phyloP scores from a whole-genome alignment of 306 rosid species.

The Argentina anserina region DNA sequence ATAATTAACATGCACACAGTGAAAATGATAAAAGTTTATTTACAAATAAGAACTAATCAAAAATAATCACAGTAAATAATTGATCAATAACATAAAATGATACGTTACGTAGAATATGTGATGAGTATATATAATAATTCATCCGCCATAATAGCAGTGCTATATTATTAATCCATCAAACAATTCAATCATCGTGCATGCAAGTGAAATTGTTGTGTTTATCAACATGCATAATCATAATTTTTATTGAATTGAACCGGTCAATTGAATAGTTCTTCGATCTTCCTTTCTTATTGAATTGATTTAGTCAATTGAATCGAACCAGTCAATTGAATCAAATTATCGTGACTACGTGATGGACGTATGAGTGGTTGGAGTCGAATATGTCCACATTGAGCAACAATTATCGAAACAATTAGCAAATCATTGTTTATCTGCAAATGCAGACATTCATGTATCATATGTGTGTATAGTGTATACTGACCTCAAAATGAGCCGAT shows the following conservation, averaged over 20 bases:
- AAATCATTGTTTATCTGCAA: background rate
- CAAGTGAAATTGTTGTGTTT: background rate
- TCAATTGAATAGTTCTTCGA: background rate
- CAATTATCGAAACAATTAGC: background rate
- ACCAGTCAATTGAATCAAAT: background rate
- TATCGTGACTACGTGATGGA: no score
- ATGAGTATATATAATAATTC: no score
- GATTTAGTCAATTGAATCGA: background rate
- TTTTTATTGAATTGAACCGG: background rate
- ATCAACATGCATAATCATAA: background rate
- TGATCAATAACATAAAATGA: no score
- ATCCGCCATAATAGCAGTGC: no score
- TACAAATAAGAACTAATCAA: no score
- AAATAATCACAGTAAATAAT: no score
- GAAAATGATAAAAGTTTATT: no score
- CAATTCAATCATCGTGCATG: background rate
- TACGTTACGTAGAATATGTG: no score
- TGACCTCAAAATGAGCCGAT: slow-evolving; percentile 75
- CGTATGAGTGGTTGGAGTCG: background rate
- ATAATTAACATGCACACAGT: no score
- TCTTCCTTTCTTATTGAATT: background rate
- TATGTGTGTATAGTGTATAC: background rate
- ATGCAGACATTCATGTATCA: background rate
- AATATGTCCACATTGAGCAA: background rate
- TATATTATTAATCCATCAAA: background rate